phyloP scores from a whole-genome alignment of 2,329 filamentous ascomycete species.

The Chaetomiaceae sp. region DNA sequence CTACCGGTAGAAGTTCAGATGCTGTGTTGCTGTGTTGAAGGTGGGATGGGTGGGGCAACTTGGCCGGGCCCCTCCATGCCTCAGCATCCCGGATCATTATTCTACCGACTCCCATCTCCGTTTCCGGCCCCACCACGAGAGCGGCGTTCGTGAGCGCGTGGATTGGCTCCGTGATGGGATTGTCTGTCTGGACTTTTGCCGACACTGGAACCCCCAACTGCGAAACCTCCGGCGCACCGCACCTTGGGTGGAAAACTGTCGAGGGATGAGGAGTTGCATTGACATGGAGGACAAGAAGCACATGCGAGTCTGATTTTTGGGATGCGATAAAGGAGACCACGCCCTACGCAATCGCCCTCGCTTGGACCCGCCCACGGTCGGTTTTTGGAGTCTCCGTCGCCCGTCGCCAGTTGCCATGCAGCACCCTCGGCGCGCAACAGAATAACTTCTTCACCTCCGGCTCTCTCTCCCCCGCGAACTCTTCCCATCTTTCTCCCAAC shows the following conservation, averaged over 20 bases:
- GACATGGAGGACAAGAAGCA: constrained; percentile 9
- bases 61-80: too few species aligned
- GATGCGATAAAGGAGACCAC: constrained; percentile 3
- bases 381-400: constrained; percentile 7
- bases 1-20: too few species aligned
- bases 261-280: background rate
- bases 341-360: background rate
- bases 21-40: too few species aligned
- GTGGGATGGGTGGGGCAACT: too few species aligned
- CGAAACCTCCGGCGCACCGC: background rate
- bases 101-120: too few species aligned
- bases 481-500: background rate
- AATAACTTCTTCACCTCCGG: constrained; percentile 20
- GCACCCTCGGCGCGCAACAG: constrained; percentile 20
- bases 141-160: background rate
- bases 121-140: background rate
- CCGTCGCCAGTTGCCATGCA: constrained; percentile 14
- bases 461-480: background rate
- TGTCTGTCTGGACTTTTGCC: background rate
- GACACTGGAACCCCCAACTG: background rate
- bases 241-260: background rate
- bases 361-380: constrained; percentile 12
- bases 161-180: background rate
- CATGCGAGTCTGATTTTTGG: constrained; percentile 1
- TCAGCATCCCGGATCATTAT: too few species aligned